A percentile compares a stretch with the other conserved stretches of the same genome.
Conservation (phyloP, 2,329 filamentous ascomycete species). For the Elsinoe fawcettii region DNA sequence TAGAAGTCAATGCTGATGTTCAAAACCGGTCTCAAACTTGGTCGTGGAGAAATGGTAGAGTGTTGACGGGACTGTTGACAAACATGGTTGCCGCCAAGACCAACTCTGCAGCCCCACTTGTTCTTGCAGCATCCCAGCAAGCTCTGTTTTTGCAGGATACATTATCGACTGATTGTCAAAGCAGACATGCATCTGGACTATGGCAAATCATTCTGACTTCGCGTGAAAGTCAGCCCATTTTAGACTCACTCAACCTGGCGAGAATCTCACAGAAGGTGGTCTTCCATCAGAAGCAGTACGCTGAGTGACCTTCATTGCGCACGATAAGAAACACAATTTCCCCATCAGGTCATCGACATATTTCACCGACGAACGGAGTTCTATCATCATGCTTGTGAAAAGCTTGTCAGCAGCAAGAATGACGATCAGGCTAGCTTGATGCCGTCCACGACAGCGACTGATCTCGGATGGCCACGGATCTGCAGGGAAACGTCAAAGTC, state of each 20-base stretch:
- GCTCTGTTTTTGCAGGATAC: too few species aligned
- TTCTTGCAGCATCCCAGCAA: too few species aligned
- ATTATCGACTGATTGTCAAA: not conserved
- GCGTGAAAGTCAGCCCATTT: too few species aligned
- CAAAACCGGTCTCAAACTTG: not conserved
- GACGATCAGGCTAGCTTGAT: not conserved
- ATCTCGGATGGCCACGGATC: conserved; percentile 1
- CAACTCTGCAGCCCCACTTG: not conserved
- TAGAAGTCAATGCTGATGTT: not conserved
- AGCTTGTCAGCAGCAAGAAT: not conserved
- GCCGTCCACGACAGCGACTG: not conserved
- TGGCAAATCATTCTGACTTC: too few species aligned
- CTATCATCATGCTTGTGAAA: not conserved
- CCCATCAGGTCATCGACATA: not conserved
- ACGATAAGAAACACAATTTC: too few species aligned
- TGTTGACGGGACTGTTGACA: conserved; percentile 9
- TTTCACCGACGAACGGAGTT: not conserved
- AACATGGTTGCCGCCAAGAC: conserved; percentile 11
- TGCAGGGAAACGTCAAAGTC: conserved; percentile 18
- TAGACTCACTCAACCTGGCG: too few species aligned
- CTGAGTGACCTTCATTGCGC: too few species aligned
- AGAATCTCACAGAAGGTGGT: too few species aligned
- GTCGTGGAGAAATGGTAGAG: not conserved
- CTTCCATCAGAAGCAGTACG: too few species aligned
- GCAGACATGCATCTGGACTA: not conserved